Evolutionary conservation across 164 flowering plant genomes (phyloP).

Genomic region (Nymphaea colorata): DNA sequence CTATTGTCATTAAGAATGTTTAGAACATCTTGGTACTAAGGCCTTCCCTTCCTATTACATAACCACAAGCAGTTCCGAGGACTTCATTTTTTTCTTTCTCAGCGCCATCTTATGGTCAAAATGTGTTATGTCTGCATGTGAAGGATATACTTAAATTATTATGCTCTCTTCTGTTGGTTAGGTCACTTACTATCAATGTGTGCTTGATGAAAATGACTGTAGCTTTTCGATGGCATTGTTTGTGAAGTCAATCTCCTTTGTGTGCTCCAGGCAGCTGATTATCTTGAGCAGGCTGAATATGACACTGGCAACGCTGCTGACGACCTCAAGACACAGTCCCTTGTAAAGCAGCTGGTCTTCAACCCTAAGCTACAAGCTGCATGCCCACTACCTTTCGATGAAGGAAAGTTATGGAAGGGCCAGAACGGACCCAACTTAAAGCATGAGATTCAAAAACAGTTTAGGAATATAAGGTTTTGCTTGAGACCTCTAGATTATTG

Average conservation of each 20-base stretch:
- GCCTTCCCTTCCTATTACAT: too few relatives aligned
- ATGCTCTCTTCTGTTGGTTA: too few relatives aligned
- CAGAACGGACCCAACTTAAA: constrained; percentile 84
- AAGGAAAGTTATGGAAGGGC: constrained; percentile 96
- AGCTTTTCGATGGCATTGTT: too few relatives aligned
- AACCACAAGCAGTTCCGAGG: too few relatives aligned
- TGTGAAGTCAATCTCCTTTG: neutral
- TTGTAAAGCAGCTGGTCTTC: constrained; percentile 60
- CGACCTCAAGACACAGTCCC: constrained; percentile 78
- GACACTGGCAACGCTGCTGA: constrained; percentile 71
- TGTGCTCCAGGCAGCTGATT: constrained; percentile 61
- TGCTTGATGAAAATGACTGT: too few relatives aligned
- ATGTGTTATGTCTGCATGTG: too few relatives aligned
- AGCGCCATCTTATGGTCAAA: too few relatives aligned
- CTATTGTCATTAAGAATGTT: too few relatives aligned
- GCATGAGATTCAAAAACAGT: constrained; percentile 77
- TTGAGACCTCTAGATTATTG: neutral
- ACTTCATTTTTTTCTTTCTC: too few relatives aligned
- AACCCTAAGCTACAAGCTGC: constrained; percentile 71
- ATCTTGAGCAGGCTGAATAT: constrained; percentile 92
- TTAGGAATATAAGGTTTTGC: constrained; percentile 80
- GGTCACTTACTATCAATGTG: too few relatives aligned
- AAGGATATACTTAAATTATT: too few relatives aligned
- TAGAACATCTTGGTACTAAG: too few relatives aligned
- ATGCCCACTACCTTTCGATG: constrained; percentile 95